These are phyloP conservation scores for Phallus indusiatus DNA, from an alignment of 768 basidiomycete species.

Conservation along the genomic window DNA sequence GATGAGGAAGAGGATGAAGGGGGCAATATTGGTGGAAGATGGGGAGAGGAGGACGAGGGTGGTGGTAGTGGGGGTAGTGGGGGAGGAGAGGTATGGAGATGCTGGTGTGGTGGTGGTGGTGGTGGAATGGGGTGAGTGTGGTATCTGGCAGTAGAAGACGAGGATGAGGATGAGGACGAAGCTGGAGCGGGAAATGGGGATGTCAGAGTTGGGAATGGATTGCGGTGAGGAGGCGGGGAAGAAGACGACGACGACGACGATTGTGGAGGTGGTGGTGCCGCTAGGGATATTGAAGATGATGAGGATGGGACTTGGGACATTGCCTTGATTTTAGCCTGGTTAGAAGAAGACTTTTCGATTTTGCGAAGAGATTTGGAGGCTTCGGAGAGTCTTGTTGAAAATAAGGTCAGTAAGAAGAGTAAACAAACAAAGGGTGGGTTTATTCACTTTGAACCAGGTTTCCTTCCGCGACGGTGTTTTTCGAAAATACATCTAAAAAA, in stretches of 20 bases:
- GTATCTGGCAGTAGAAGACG: slow-evolving; percentile 23
- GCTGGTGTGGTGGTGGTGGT: slow-evolving; percentile 18
- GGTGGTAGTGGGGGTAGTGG: slow-evolving; percentile 18
- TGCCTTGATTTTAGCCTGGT: slow-evolving; percentile 67
- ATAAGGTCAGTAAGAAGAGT: slow-evolving; percentile 4
- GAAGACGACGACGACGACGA: slow-evolving; percentile 22
- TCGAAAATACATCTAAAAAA: slow-evolving; percentile 66
- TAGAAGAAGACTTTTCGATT: slow-evolving; percentile 70
- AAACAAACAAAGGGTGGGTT: slow-evolving; percentile 6
- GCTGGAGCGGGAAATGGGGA: slow-evolving; percentile 12
- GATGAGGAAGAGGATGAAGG: slow-evolving; percentile 26
- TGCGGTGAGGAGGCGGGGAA: slow-evolving; percentile 14
- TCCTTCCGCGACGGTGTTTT: slow-evolving; percentile 81
- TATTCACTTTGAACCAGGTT: slow-evolving; percentile 80
- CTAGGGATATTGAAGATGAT: slow-evolving; percentile 14
- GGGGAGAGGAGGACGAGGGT: slow-evolving; percentile 20
- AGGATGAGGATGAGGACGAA: slow-evolving; percentile 22
- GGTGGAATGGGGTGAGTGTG: slow-evolving; percentile 18
- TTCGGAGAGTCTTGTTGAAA: slow-evolving; percentile 74
- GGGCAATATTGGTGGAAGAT: slow-evolving; percentile 11
- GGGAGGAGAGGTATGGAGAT: slow-evolving; percentile 39
- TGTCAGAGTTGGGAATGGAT: background rate
- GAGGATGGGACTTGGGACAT: slow-evolving; percentile 24
- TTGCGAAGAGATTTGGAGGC: slow-evolving; percentile 85
- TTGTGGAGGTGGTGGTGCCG: slow-evolving; percentile 14